A percentile compares a stretch with the other conserved stretches of the same genome.
These are phyloP conservation scores for Xylaria acuta DNA, from an alignment of 495 filamentous ascomycete genomes.

Conservation along the genomic window DNA sequence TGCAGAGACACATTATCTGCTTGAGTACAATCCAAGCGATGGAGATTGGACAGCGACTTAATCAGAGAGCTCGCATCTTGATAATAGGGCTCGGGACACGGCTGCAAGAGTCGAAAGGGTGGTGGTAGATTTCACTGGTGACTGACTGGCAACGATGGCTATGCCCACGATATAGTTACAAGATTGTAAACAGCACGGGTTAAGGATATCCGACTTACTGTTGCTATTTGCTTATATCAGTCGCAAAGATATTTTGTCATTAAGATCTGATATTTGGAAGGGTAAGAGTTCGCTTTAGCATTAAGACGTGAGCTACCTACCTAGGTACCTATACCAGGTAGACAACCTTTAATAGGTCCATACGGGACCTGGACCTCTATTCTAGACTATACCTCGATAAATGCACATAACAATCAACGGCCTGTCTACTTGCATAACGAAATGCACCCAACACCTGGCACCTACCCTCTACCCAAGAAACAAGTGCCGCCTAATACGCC, in stretches of 20 bases:
- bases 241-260: background rate
- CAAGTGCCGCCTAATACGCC: background rate
- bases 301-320: too few species aligned
- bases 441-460: background rate
- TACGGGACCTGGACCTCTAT: too few species aligned
- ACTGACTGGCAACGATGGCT: background rate
- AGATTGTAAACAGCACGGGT: background rate
- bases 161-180: background rate
- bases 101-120: background rate
- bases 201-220: background rate
- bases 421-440: constrained; percentile 15
- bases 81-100: background rate
- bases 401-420: constrained; percentile 2
- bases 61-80: constrained; percentile 3
- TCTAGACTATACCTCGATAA: constrained; percentile 11
- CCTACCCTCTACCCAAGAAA: background rate
- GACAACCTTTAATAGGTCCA: too few species aligned
- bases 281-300: background rate
- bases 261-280: background rate
- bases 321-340: too few species aligned
- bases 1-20: constrained; percentile 39
- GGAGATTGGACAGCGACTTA: constrained; percentile 46
- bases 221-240: background rate
- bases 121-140: constrained; percentile 17
- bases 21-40: constrained; percentile 47